Evolutionary conservation across 176 grass and related monocot species (phyloP).

Genomic region (Chrysopogon serrulatus): DNA sequence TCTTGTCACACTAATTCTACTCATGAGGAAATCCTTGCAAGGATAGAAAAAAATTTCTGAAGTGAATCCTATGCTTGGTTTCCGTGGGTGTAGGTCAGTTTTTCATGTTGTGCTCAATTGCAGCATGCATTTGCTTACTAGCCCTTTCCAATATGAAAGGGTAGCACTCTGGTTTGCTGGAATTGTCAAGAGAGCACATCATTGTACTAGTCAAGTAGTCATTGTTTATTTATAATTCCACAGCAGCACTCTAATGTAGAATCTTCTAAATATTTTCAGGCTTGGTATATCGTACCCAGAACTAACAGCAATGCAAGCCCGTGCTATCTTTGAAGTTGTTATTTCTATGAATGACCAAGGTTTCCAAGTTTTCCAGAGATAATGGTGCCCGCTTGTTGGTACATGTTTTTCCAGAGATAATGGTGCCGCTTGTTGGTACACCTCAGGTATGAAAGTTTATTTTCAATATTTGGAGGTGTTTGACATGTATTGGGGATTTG

Average conservation of each 20-base stretch:
- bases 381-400: too few relatives aligned
- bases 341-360: constrained; percentile 76
- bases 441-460: constrained; percentile 42
- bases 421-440: constrained; percentile 92
- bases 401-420: too few relatives aligned
- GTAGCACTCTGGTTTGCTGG: not conserved
- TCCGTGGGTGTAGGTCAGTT: constrained; percentile 86
- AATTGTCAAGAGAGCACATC: not conserved
- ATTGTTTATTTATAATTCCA: not conserved
- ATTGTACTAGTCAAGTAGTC: not conserved
- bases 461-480: not conserved
- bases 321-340: constrained; percentile 86
- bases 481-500: not conserved
- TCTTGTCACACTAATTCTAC: constrained; percentile 52
- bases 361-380: constrained; percentile 81
- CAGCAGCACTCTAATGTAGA: not conserved
- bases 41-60: constrained; percentile 89
- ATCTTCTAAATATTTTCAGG: constrained; percentile 35
- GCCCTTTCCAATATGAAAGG: not conserved
- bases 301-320: constrained; percentile 83
- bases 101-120: constrained; percentile 6
- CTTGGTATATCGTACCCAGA: constrained; percentile 90
- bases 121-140: not conserved
- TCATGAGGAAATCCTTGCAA: constrained; percentile 70
- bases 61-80: constrained; percentile 98